Base-by-base conservation (phyloP, 2,329 filamentous ascomycete species). In the Neonectria ditissima region DNA sequence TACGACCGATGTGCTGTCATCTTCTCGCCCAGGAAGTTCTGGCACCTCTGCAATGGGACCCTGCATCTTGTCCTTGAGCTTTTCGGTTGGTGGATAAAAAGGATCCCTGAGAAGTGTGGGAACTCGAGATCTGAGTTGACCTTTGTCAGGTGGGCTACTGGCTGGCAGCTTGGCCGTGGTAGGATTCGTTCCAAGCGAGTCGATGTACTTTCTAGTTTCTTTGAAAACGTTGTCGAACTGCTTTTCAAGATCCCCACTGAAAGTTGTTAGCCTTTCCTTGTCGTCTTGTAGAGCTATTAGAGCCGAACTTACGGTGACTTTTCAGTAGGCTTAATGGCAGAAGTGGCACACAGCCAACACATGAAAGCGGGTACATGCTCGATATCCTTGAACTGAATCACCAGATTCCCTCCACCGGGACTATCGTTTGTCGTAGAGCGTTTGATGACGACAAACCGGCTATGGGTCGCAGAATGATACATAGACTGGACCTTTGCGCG, bases 31-130 rank as follows among this genome's bases (percentile, higher is more conserved):
- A 39, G 22, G 6, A 53, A 28, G 28, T 53, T 55, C 11, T 22
- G 50, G 18, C 30, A 20, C 20, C 11, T 41, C 14, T 18, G 16
- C 30, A 39, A 18, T 14, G 13, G 50, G 24, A 20, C 34, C 65
- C 32, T 65, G 51, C 70, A 77, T 71, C 26, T 39, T 71, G 41
- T 77, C 74, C 39, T 71, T 76, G 34, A 77, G 64, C 28, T 73
- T 76, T n/a, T 41, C 41, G 13, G 34, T 48, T 11, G 39, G 54
- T 30, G 55, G 52, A 16, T 62, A 20, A 26, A 69, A 66, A 20
- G 59, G 65, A 30, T 66, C 58, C 37, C 48, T 53, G 14, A 30
- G 50, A 20, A 55, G 48, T 59, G 34, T 13, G 14, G 30, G 32
- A n/a, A 18, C 34, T 10, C 47, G 60, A 18, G 47, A 11, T 2